Base-by-base conservation (phyloP, 2,329 filamentous ascomycete species). In the Trichophyton schoenleinii region DNA sequence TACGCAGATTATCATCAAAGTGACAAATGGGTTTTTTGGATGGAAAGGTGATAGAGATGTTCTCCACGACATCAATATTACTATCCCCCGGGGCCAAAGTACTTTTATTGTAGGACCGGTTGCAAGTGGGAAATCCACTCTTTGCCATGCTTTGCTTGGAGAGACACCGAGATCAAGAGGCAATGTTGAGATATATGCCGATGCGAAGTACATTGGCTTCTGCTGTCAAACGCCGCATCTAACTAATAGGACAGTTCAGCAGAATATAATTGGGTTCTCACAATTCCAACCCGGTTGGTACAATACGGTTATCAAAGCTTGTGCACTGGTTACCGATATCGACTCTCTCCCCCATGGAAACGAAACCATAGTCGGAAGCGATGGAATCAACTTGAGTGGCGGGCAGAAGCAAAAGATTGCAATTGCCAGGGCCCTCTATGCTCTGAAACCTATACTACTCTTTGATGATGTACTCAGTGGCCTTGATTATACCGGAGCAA, bases 381-480 rank as follows among this genome's bases (percentile, higher is more conserved):
- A 83, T 13, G 88, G 87, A 0, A 81, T 81, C 31, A 79, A 82
- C 3, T 76, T 96, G 46, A 95, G 89, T 65, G 91, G 90, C 8
- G 91, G 92, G 0, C 90, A 96, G 72, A 86, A 80, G 64, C 91
- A 96, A 71, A 81, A 89, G 59, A 77, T 96, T 57, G 87, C 88
- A 0, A 78, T 96, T 41, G 90, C 91, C 0, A 80, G 91, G 64
- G 89, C 91, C 1, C 81, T 82, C 48, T 73, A 96, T 5, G 80
- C 90, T 58, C 82, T 76, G 48, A 74, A 74, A 57, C 72, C 76
- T 41, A 71, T 80, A 25, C 68, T 81, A 31, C 71, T 82, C n/a
- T 71, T 81, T 9, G 80, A 81, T 64, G 79, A 81, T 64, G 75
- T 77, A 18, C 73, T 81, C 18, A 79, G 76, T 62, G 79, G 78